Conservation (phyloP, 2,329 filamentous ascomycete genomes). For the Xylaria sp. region DNA sequence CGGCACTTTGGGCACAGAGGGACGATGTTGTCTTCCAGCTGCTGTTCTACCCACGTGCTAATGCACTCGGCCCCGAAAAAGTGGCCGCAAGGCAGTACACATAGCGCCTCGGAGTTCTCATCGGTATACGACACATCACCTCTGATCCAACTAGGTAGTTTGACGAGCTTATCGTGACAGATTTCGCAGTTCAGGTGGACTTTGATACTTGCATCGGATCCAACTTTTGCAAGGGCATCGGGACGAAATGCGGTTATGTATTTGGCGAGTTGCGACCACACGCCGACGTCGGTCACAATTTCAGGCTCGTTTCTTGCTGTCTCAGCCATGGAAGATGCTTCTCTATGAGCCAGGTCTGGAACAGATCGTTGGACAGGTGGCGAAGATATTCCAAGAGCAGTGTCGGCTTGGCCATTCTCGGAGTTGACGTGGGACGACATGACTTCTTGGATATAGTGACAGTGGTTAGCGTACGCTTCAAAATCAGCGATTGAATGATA, state of each 20-base stretch:
- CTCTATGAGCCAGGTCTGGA: neutral
- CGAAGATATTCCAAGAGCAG: no score
- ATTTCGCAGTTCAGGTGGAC: neutral
- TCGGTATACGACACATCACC: neutral
- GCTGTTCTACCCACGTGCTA: neutral
- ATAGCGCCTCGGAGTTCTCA: neutral
- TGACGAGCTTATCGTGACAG: neutral
- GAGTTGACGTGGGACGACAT: neutral
- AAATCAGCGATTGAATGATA: neutral
- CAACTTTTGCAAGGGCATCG: no score
- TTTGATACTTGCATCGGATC: neutral
- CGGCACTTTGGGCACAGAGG: constrained; percentile 12
- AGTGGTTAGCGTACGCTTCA: neutral
- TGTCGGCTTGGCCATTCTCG: neutral
- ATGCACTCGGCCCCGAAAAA: constrained; percentile 14
- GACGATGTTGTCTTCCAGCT: no score
- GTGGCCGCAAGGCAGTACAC: constrained; percentile 20
- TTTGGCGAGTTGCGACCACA: constrained; percentile 9
- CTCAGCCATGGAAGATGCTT: neutral
- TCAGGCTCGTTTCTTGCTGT: neutral
- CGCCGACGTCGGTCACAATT: neutral
- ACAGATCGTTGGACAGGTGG: neutral
- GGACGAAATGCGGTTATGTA: constrained; percentile 11
- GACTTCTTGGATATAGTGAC: neutral
- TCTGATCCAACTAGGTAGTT: neutral